Evolutionary conservation across 2,329 filamentous ascomycete species (phyloP), one percentile per base, ranked within the genome.

Genomic region (Phialocephala subalpina): DNA sequence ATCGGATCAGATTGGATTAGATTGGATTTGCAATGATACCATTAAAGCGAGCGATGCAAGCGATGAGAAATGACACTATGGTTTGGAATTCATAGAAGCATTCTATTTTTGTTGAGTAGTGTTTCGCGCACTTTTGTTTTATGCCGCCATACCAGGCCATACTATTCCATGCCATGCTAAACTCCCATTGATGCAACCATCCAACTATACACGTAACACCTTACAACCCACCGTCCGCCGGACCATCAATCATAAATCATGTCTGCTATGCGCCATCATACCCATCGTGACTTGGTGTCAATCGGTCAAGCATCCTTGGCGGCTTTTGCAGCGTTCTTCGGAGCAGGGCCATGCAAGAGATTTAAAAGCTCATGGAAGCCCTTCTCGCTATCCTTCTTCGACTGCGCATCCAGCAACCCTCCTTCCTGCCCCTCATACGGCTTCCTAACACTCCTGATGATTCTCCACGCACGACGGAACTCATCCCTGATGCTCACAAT

Each of bases 401-500:
- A 45, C 11, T 22, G 60, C 25, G 69, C 63, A 63, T 75, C 72
- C 3, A 76, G 52, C 29, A 76, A 60, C 29, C 67, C 66, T 29
- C 72, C 73, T 60, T 71, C 72, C 14, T 61, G 55, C 29, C 65
- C 57, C 25, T 67, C 64, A 27, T 67, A 64, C 22, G 64, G 45
- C 52, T 80, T 81, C 4, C 87, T 84, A 2, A 86, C 79, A 7
- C 78, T 78, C 69, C 81, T 83, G 68, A 94, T 87, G 65, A 97
- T 90, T 40, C 86, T 82, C 87, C 92, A 92, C 2, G 92, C 93
- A 22, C 93, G 86, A 20, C 92, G 86, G 74, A 97, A 96, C 78
- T 97, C 93, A 72, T 96, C 91, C 47, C 92, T 84, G 66, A 97
- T 96, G 0, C 90, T 86, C 1, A 92, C 90, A 69, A 97, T 92